A percentile compares a stretch with the other conserved stretches of the same genome.
Conservation (phyloP, 139 green algal genomes). For the Edaphochlamys debaryana region DNA sequence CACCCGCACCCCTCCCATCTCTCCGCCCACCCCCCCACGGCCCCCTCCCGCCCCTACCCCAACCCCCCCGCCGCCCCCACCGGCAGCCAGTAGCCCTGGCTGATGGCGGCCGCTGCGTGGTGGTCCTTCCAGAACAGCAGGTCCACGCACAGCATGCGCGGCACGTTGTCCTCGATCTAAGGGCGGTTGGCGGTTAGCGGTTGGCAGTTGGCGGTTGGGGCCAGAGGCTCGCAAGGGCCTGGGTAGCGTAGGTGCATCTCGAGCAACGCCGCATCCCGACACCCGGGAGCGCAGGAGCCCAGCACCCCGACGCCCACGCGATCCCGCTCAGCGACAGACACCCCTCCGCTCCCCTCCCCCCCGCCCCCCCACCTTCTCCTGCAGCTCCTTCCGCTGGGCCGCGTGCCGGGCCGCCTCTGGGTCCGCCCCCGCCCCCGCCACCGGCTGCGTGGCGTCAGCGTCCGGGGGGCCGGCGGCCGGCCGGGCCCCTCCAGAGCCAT, state of each 20-base stretch:
- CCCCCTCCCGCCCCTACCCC: too few species aligned
- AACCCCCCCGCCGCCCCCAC: neutral
- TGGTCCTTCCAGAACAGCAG: slow-evolving; percentile 86
- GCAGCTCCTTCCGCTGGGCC: slow-evolving; percentile 9
- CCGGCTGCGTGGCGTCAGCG: too few species aligned
- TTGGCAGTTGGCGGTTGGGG: too few species aligned
- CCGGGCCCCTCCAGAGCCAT: too few species aligned
- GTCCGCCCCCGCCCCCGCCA: too few species aligned
- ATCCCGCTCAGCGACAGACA: too few species aligned
- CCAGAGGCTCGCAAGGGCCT: too few species aligned
- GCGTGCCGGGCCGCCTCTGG: too few species aligned
- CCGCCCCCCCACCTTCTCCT: neutral
- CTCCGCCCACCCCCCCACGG: neutral
- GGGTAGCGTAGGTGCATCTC: neutral
- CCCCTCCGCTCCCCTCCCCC: too few species aligned
- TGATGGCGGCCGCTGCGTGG: slow-evolving; percentile 48
- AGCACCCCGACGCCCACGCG: too few species aligned
- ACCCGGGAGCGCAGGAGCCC: neutral
- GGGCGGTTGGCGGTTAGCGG: too few species aligned
- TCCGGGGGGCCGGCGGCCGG: too few species aligned
- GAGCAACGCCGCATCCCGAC: neutral
- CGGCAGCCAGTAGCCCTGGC: slow-evolving; percentile 70
- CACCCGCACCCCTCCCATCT: neutral
- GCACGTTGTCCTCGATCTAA: slow-evolving; percentile 50
- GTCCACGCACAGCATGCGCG: slow-evolving; percentile 76